Base-by-base conservation (phyloP, 179 eudicot genomes). In the Corrigiola litoralis region DNA sequence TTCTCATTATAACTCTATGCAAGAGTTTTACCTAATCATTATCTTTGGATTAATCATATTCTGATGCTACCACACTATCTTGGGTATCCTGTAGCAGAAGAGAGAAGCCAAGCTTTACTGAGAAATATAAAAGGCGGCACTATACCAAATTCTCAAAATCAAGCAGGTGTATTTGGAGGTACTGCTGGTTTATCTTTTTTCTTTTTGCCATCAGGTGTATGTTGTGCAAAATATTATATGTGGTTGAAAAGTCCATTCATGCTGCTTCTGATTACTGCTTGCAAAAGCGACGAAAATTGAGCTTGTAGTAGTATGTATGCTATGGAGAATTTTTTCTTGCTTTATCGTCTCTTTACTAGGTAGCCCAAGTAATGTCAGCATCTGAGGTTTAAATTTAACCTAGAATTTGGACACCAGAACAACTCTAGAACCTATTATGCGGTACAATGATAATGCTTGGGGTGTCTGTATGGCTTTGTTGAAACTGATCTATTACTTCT, bases 121-220 rank as follows among this genome's bases (percentile, higher is more conserved):
- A 18, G 42, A 37, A 78, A 62, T 54, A 6, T 66, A 31, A 76
- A 67, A 20, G 73, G 68, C 66, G 66, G 76, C 49, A 55, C 29
- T 65, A 51, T 69, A 6, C 65, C 61, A 55, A 72, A 70, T 52
- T 55, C 63, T 79, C 77, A 70, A 72, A 73, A 67, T 74, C 75
- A 58, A 58, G 54, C 53, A 47, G 80, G 68, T 33, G 69, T 80
- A 62, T 70, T 77, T 25, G 67, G 81, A 82, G 88, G 90, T 81
- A 38, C 44, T 66, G 48, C 21, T 16, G 36, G 17, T 45, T 49
- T n/a, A n/a, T n/a, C n/a, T n/a, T n/a, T n/a, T n/a, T 49, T 63
- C 5, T 41, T 53, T 41, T 47, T 49, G 5, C 2, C 41, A 41
- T 49, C 2, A 28, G 32, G 3, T 53, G 9, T 53, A 32, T 41